These are phyloP conservation scores for Thraustochytrium striatum DNA, from an alignment of 352 stramenopile genomes.

Conservation along the genomic window DNA sequence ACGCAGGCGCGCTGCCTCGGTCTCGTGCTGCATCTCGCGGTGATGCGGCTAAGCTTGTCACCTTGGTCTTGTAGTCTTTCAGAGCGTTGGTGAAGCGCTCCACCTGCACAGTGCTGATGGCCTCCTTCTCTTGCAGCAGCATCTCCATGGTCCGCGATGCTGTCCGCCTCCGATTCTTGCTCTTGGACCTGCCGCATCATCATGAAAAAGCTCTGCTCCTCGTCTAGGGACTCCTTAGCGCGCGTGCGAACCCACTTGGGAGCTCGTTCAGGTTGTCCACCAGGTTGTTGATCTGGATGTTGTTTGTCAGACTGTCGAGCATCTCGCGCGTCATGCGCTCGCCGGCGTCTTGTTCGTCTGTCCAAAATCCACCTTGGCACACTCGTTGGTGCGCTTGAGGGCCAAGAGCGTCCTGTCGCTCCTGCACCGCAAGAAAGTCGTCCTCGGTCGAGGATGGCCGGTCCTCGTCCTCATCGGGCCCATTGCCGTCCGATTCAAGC, in stretches of 20 bases:
- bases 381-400: too few relatives aligned
- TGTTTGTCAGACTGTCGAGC: neutral
- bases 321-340: neutral
- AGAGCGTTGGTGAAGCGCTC: neutral
- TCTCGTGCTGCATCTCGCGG: neutral
- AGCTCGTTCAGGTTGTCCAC: neutral
- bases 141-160: slow-evolving; percentile 4
- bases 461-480: too few relatives aligned
- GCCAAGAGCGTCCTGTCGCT: too few relatives aligned
- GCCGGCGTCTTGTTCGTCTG: slow-evolving; percentile 12
- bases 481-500: too few relatives aligned
- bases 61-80: neutral
- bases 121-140: slow-evolving; percentile 35
- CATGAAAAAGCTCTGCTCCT: slow-evolving; percentile 17
- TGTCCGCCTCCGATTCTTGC: slow-evolving; percentile 24
- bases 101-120: neutral
- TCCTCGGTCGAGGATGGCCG: too few relatives aligned
- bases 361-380: too few relatives aligned
- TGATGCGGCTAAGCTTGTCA: neutral
- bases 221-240: slow-evolving; percentile 14
- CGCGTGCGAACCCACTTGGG: neutral
- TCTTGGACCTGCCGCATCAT: slow-evolving; percentile 31
- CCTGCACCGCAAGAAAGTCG: too few relatives aligned
- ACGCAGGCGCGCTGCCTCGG: neutral
- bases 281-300: neutral